These are phyloP conservation scores for Monotropa hypopitys DNA, from an alignment of 179 eudicot genomes.

Conservation along the genomic window DNA sequence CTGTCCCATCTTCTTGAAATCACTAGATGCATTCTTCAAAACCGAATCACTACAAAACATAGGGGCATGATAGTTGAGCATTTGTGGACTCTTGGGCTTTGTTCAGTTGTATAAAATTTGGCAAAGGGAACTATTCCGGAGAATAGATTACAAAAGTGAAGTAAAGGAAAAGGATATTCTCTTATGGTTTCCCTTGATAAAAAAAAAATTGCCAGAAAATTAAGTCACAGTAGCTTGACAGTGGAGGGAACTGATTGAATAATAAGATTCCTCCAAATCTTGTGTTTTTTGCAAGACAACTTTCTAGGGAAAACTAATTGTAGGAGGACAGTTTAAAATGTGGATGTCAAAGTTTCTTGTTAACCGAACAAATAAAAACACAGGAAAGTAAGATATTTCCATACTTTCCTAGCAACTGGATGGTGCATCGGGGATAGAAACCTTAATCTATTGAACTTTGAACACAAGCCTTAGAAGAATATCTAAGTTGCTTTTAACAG, in stretches of 20 bases:
- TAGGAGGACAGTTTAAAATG: too few relatives aligned
- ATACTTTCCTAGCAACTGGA: not conserved
- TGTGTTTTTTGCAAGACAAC: not conserved
- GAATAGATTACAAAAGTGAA: not conserved
- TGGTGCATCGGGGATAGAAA: not conserved
- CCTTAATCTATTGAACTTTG: not conserved
- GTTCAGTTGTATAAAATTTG: not conserved
- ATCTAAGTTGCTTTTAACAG: not conserved
- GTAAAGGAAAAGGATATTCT: not conserved
- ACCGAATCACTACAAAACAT: conserved; percentile 52
- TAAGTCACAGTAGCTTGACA: not conserved
- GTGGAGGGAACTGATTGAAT: not conserved
- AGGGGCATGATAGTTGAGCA: not conserved
- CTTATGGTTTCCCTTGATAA: not conserved
- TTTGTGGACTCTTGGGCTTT: not conserved
- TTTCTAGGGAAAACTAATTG: not conserved
- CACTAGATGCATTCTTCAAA: conserved; percentile 38
- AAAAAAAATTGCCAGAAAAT: not conserved
- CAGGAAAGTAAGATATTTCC: not conserved
- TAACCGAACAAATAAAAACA: not conserved
- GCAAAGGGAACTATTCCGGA: not conserved
- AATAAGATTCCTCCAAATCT: not conserved
- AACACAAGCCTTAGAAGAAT: not conserved
- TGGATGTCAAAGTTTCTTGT: not conserved
- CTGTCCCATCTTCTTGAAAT: conserved; percentile 68